Evolutionary conservation across 2,329 filamentous ascomycete genomes (phyloP), one percentile per base, ranked within the genome.

Genomic region (Trichoderma endophyticum): DNA sequence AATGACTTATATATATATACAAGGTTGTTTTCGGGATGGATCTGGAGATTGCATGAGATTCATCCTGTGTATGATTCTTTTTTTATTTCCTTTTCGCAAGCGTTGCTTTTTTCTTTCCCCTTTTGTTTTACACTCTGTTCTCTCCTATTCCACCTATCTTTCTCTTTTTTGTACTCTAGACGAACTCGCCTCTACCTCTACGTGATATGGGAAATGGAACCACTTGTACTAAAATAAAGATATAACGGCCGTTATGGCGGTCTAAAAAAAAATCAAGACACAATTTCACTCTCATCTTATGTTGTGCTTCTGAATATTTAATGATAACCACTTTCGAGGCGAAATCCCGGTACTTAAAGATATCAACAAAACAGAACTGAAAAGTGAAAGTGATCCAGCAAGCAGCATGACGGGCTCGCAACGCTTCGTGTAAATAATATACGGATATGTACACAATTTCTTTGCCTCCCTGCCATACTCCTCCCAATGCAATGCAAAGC

Each of bases 101-200:
- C 60, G 15, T 2, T 43, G 60, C 7, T 34, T 21, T 26, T 39
- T 1, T 24, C 24, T 43, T 66, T 14, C 9, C 15, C 24, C n/a
- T 14, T 18, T 4, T 14, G 18, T 21, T 21, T 21, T 21, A 21
- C 21, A 21, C 21, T 21, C 3, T 51, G 9, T 51, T 51, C 18
- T 21, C 43, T 12, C 43, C 43, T 51, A 21, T 21, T 54, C 14
- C 48, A 54, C 48, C 3, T 34, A 59, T 63, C 2, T 6, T 14
- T 39, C 3, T 28, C 34, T 43, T 43, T 61, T 43, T 30, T 71
- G 66, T 72, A 72, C 32, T 43, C 21, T 72, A 72, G 71, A 72
- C 51, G 36, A 66, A 70, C 57, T 70, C 65, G 43, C 71, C 67
- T 54, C 67, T 72, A 59, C 48, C 66, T 54, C 67, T 72, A 60